Percentiles rank a stretch among this genome's conserved stretches.
Evolutionary conservation across 2,329 filamentous ascomycete genomes (phyloP).

Genomic region (Beauveria varroae): DNA sequence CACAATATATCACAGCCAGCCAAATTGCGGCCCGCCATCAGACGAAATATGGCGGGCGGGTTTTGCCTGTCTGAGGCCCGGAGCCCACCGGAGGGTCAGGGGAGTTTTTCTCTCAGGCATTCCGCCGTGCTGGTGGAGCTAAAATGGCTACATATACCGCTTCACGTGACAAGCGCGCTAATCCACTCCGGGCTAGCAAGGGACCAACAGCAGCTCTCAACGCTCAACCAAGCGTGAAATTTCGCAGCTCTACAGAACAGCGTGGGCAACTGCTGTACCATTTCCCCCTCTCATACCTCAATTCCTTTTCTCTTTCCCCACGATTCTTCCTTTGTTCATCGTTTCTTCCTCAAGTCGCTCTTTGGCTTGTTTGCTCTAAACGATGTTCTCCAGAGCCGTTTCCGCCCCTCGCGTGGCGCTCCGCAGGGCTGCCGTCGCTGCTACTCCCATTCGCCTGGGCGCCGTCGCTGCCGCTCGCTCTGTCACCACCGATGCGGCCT

Average conservation of each 20-base stretch:
- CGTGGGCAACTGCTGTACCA: slow-evolving; percentile 23
- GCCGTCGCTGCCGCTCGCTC: slow-evolving; percentile 52
- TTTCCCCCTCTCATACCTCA: slow-evolving; percentile 22
- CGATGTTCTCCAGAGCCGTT: slow-evolving; percentile 67
- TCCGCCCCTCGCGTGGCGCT: slow-evolving; percentile 50
- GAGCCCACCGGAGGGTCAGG: slow-evolving; percentile 12
- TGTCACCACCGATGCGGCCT: slow-evolving; percentile 94
- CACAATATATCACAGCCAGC: slow-evolving; percentile 4
- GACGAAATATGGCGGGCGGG: slow-evolving; percentile 7
- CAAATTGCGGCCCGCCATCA: neutral
- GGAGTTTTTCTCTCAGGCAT: slow-evolving; percentile 7
- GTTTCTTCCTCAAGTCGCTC: slow-evolving; percentile 5
- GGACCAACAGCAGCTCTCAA: slow-evolving; percentile 33
- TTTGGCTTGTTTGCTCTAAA: slow-evolving; percentile 12
- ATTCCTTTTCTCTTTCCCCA: slow-evolving; percentile 16
- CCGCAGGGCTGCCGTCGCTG: slow-evolving; percentile 46
- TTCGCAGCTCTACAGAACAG: slow-evolving; percentile 29
- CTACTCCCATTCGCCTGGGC: slow-evolving; percentile 27
- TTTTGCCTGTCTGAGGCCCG: slow-evolving; percentile 2
- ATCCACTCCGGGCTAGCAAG: slow-evolving; percentile 21
- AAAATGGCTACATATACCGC: neutral
- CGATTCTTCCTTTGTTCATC: neutral
- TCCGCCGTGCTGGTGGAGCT: neutral
- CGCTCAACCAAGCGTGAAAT: slow-evolving; percentile 36
- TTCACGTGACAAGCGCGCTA: slow-evolving; percentile 22